phyloP scores from a whole-genome alignment of 495 filamentous ascomycete species.

The Beverwykella pulmonaria region DNA sequence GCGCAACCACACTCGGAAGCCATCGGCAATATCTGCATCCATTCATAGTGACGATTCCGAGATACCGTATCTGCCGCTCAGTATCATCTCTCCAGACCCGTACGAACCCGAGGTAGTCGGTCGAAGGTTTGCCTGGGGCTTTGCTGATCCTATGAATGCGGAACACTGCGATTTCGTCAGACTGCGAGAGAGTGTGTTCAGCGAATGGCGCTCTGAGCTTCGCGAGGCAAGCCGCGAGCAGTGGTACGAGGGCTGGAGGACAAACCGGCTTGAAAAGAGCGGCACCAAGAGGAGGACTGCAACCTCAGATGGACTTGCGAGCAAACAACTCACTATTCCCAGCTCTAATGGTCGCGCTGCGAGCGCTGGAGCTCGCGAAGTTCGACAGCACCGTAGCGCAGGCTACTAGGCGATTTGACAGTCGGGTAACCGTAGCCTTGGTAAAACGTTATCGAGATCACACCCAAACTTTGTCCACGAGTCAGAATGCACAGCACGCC shows the following conservation, averaged over 20 bases:
- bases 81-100: slow-evolving; percentile 89
- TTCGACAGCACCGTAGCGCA: slow-evolving; percentile 17
- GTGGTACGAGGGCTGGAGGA: slow-evolving; percentile 98
- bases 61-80: slow-evolving; percentile 69
- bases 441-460: background rate
- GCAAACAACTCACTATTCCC: slow-evolving; percentile 21
- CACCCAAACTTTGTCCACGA: background rate
- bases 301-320: slow-evolving; percentile 24
- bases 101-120: slow-evolving; percentile 73
- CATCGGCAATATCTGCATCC: slow-evolving; percentile 38
- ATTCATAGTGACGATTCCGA: slow-evolving; percentile 38
- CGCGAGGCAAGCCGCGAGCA: slow-evolving; percentile 88
- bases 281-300: slow-evolving; percentile 17
- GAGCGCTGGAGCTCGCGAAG: slow-evolving; percentile 23
- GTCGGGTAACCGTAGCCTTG: background rate
- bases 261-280: slow-evolving; percentile 57
- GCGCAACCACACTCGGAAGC: slow-evolving; percentile 32
- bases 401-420: slow-evolving; percentile 9
- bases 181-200: slow-evolving; percentile 88
- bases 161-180: slow-evolving; percentile 94
- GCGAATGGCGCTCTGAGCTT: slow-evolving; percentile 88
- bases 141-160: slow-evolving; percentile 86
- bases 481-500: background rate
- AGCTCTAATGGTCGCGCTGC: slow-evolving; percentile 20
- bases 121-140: slow-evolving; percentile 92